Conservation (phyloP, 2,329 filamentous ascomycete genomes). For the Ciborinia camelliae region DNA sequence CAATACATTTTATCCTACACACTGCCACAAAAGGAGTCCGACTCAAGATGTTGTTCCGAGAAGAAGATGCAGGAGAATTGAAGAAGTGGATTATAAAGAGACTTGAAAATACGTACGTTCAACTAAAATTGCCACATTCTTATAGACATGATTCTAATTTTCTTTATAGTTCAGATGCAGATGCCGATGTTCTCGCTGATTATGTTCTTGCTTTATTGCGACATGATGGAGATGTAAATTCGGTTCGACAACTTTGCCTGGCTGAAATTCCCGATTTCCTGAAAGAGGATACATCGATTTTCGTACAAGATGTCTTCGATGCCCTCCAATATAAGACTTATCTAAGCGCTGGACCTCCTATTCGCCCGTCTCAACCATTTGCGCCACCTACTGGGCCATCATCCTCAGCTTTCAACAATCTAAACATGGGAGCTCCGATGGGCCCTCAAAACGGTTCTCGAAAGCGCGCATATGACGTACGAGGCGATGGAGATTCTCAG, state of each 20-base stretch:
- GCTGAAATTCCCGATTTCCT: constrained; percentile 73
- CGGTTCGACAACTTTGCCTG: constrained; percentile 65
- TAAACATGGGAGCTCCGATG: constrained; percentile 27
- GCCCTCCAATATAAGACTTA: constrained; percentile 62
- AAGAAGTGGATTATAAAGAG: constrained; percentile 77
- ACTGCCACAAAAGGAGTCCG: background rate
- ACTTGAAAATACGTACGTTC: constrained; percentile 66
- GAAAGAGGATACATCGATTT: constrained; percentile 59
- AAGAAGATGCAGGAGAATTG: constrained; percentile 59
- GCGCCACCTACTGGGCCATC: constrained; percentile 34
- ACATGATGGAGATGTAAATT: constrained; percentile 62
- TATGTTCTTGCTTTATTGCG: constrained; percentile 77
- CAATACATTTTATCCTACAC: background rate
- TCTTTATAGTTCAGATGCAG: constrained; percentile 64
- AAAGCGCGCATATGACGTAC: constrained; percentile 55
- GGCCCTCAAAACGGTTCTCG: constrained; percentile 36
- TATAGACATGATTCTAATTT: constrained; percentile 5
- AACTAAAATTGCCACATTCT: constrained; percentile 24
- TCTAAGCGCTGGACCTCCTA: constrained; percentile 48
- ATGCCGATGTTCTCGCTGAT: constrained; percentile 77
- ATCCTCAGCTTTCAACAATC: constrained; percentile 27
- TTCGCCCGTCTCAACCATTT: constrained; percentile 29
- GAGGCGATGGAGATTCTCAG: constrained; percentile 43
- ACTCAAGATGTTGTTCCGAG: constrained; percentile 56
- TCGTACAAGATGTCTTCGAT: constrained; percentile 69